phyloP scores from a whole-genome alignment of 441 rosid species.

The Gossypium schwendimanii region DNA sequence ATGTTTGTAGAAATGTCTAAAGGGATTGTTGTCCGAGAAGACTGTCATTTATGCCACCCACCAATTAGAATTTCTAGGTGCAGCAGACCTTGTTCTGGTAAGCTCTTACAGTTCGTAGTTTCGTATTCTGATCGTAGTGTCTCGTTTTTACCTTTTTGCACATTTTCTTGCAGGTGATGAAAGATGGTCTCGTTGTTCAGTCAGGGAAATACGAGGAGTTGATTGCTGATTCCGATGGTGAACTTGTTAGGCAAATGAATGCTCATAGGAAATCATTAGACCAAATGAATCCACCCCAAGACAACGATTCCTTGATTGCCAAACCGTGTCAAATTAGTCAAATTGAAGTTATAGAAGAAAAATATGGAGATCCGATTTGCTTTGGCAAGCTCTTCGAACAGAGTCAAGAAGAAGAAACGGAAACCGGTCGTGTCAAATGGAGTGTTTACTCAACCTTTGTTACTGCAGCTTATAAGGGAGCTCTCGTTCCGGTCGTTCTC shows the following conservation, averaged over 20 bases:
- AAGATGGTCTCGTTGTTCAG: conserved; percentile 46
- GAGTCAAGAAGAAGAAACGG: conserved; percentile 32
- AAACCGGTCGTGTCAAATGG: conserved; percentile 53
- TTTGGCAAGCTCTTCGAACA: conserved; percentile 14
- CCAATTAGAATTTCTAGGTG: conserved; percentile 56
- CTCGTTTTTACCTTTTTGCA: not conserved
- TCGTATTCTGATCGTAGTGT: not conserved
- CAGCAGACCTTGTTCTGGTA: conserved; percentile 62
- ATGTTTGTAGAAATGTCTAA: conserved; percentile 46
- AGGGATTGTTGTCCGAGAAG: conserved; percentile 42
- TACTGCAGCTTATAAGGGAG: conserved; percentile 47
- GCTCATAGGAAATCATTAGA: conserved; percentile 37
- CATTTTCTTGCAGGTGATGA: conserved; percentile 36
- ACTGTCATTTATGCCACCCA: conserved; percentile 63
- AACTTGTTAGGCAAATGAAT: conserved; percentile 38
- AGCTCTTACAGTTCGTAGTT: conserved; percentile 1
- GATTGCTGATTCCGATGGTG: conserved; percentile 28
- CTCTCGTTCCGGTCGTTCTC: conserved; percentile 43
- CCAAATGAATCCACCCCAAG: conserved; percentile 33
- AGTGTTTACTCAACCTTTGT: conserved; percentile 46
- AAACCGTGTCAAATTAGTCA: conserved; percentile 20
- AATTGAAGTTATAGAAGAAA: conserved; percentile 37
- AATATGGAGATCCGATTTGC: conserved; percentile 9
- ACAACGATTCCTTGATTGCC: conserved; percentile 8
- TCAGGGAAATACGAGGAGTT: conserved; percentile 45